These are phyloP conservation scores for Sarocladium strictum DNA, from an alignment of 2,329 filamentous ascomycete genomes.

Conservation along the genomic window DNA sequence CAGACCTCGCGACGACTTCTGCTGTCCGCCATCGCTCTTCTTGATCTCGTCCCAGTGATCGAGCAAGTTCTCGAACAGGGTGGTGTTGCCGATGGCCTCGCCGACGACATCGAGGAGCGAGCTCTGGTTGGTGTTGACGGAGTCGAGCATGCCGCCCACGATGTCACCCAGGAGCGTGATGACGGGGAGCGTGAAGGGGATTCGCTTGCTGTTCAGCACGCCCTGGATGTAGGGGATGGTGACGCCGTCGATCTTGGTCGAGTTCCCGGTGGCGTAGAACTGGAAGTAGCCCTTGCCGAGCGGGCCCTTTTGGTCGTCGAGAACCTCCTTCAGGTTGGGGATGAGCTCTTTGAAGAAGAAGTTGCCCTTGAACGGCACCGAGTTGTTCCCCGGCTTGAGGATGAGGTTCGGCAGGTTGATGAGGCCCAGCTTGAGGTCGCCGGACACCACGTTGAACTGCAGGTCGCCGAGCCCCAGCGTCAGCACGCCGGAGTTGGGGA, in stretches of 20 bases:
- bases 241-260: conserved; percentile 33
- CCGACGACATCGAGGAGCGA: conserved; percentile 28
- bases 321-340: conserved; percentile 33
- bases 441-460: not conserved
- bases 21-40: not conserved
- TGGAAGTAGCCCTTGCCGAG: conserved; percentile 33
- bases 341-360: conserved; percentile 34
- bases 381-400: conserved; percentile 38
- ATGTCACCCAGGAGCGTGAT: conserved; percentile 32
- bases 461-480: conserved; percentile 28
- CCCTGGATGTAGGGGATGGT: conserved; percentile 38
- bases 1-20: not conserved
- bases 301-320: conserved; percentile 29
- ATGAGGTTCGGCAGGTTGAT: conserved; percentile 25
- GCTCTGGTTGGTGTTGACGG: conserved; percentile 20
- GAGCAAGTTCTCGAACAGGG: conserved; percentile 30
- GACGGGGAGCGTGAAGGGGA: conserved; percentile 30
- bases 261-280: conserved; percentile 34
- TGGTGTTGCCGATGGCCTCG: conserved; percentile 33
- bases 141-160: conserved; percentile 27
- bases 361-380: conserved; percentile 31
- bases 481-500: conserved; percentile 35
- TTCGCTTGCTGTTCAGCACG: conserved; percentile 32
- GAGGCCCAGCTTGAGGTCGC: conserved; percentile 1
- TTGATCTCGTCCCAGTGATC: conserved; percentile 25